Percentiles rank a stretch among this genome's conserved stretches.
Conservation (phyloP, 1,284 basidiomycete genomes). For the Leccinum ponderosum region DNA sequence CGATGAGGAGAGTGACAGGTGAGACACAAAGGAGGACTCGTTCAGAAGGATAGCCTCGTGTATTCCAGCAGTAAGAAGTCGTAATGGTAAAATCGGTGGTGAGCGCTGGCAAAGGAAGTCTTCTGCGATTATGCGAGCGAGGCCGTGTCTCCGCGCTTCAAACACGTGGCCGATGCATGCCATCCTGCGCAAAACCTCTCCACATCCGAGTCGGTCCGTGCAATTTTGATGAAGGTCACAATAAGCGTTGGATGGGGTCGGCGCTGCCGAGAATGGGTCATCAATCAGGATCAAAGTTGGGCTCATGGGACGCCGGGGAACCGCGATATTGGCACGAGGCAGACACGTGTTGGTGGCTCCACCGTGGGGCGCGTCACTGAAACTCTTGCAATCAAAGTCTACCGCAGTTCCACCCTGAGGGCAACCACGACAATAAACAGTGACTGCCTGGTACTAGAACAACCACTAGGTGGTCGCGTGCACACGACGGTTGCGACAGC, state of each 20-base stretch:
- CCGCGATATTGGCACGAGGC: slow-evolving; percentile 23
- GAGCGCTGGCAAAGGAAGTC: slow-evolving; percentile 13
- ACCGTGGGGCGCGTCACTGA: not conserved
- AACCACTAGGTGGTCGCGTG: slow-evolving; percentile 14
- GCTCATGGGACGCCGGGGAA: slow-evolving; percentile 14
- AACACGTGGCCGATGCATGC: slow-evolving; percentile 29
- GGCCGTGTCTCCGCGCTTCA: slow-evolving; percentile 14
- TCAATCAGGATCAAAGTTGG: slow-evolving; percentile 19
- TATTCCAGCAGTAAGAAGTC: slow-evolving; percentile 22
- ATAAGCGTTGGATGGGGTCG: slow-evolving; percentile 5
- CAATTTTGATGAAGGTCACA: slow-evolving; percentile 11
- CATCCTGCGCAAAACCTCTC: slow-evolving; percentile 1
- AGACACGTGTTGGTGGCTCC: slow-evolving; percentile 16
- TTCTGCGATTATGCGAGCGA: slow-evolving; percentile 10
- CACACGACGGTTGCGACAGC: not conserved
- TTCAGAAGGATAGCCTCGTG: slow-evolving; percentile 24
- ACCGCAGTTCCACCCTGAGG: not conserved
- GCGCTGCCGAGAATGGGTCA: slow-evolving; percentile 9
- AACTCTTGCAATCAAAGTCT: not conserved
- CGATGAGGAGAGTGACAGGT: slow-evolving; percentile 4
- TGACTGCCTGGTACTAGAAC: not conserved
- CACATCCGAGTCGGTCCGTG: slow-evolving; percentile 13
- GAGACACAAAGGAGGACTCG: slow-evolving; percentile 8
- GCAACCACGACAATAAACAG: not conserved
- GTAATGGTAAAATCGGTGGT: slow-evolving; percentile 17